Evolutionary conservation across 352 stramenopile species (phyloP).

Genomic region (Globisporangium parvum): DNA sequence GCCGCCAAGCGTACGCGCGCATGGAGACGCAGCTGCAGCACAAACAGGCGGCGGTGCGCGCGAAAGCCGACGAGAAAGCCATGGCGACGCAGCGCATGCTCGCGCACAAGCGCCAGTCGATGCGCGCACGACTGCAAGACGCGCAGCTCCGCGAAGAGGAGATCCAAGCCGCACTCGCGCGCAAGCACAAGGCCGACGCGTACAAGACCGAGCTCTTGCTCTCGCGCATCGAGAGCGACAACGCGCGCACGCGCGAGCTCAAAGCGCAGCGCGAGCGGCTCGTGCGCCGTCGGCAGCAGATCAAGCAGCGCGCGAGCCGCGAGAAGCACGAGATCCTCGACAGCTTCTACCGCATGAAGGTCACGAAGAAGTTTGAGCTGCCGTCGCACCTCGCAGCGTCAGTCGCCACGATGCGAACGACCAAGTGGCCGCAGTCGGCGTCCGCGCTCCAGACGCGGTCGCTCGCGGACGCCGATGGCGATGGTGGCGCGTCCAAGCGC

Average conservation of each 20-base stretch:
- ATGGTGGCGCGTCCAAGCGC: not conserved
- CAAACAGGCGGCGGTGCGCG: constrained; percentile 31
- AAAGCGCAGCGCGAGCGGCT: constrained; percentile 53
- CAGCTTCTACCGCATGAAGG: constrained; percentile 79
- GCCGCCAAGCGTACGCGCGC: constrained; percentile 41
- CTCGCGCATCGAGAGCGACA: constrained; percentile 59
- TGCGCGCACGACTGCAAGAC: constrained; percentile 51
- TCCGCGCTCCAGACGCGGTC: constrained; percentile 29
- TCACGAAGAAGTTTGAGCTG: constrained; percentile 70
- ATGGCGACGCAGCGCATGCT: constrained; percentile 41
- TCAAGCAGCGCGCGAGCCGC: constrained; percentile 47
- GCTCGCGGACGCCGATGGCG: constrained; percentile 14
- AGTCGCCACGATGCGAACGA: constrained; percentile 1
- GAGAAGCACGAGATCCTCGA: constrained; percentile 75
- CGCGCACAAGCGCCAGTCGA: constrained; percentile 39
- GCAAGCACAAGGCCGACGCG: constrained; percentile 57
- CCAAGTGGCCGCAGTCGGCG: constrained; percentile 29
- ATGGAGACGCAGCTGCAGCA: constrained; percentile 55
- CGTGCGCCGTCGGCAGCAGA: constrained; percentile 53
- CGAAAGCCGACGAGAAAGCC: constrained; percentile 52
- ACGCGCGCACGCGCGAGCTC: constrained; percentile 42
- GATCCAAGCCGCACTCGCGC: constrained; percentile 49
- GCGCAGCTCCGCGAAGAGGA: constrained; percentile 76
- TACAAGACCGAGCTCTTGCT: constrained; percentile 53
- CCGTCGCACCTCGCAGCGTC: constrained; percentile 40